Evolutionary conservation across 768 basidiomycete species (phyloP).

Genomic region (Suillus variegatus): DNA sequence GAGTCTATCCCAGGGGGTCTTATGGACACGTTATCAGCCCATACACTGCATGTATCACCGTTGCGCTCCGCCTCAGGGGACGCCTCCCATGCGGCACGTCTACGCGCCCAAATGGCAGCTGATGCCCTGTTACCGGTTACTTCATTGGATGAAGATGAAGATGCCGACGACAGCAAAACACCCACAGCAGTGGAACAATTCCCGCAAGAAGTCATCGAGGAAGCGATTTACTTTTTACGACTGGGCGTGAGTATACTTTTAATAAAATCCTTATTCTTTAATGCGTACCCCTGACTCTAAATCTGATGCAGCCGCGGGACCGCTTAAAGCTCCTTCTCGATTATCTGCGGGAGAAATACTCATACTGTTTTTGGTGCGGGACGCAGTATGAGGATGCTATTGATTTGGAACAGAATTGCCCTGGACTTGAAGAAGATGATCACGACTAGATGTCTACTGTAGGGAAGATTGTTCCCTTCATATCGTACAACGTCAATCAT

Average conservation of each 20-base stretch:
- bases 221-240: conserved; percentile 66
- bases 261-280: conserved; percentile 12
- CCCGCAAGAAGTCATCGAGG: conserved; percentile 59
- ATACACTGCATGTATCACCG: conserved; percentile 30
- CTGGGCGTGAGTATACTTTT: conserved; percentile 49
- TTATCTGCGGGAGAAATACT: conserved; percentile 71
- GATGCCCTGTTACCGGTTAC: conserved; percentile 63
- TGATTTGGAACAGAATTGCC: conserved; percentile 67
- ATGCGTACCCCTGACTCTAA: conserved; percentile 14
- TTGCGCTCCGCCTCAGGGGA: conserved; percentile 10
- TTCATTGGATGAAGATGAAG: conserved; percentile 40
- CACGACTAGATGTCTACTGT: conserved; percentile 57
- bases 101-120: conserved; percentile 72
- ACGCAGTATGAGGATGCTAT: conserved; percentile 63
- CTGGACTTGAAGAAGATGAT: conserved; percentile 73
- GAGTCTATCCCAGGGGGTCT: conserved; percentile 70
- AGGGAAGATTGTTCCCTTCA: background rate
- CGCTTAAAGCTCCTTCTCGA: conserved; percentile 65
- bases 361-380: conserved; percentile 91
- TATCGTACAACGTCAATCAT: background rate
- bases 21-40: conserved; percentile 52
- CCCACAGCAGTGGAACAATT: conserved; percentile 37
- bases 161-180: conserved; percentile 22
- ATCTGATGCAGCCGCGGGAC: conserved; percentile 58
- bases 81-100: conserved; percentile 40